phyloP scores from a whole-genome alignment of 2,329 filamentous ascomycete species.

The Botrytis fragariae region DNA sequence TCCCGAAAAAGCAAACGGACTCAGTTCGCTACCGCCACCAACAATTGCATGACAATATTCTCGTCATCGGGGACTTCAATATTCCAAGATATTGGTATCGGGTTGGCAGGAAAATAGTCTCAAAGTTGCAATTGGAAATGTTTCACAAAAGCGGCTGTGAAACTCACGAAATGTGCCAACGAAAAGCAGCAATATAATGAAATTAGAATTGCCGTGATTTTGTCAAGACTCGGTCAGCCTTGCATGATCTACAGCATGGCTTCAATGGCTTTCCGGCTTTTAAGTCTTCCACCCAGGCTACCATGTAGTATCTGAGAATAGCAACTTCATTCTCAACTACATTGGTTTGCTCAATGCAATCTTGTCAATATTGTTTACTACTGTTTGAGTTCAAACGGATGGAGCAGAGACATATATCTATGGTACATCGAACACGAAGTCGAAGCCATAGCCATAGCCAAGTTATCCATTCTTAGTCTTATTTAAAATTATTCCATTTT shows the following conservation, averaged over 20 bases:
- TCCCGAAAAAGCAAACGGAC: background rate
- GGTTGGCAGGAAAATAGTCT: background rate
- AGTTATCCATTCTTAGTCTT: background rate
- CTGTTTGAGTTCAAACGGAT: background rate
- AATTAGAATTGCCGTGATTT: background rate
- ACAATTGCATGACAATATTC: background rate
- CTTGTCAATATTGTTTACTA: background rate
- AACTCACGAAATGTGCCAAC: constrained; percentile 3
- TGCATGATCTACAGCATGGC: constrained; percentile 6
- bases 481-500: background rate
- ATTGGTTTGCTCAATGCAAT: background rate
- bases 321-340: background rate
- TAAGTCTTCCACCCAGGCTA: background rate
- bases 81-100: constrained; percentile 11
- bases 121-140: constrained; percentile 1
- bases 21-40: constrained; percentile 4
- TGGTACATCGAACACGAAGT: background rate
- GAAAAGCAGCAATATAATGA: constrained; percentile 1
- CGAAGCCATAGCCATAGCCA: background rate
- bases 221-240: constrained; percentile 3
- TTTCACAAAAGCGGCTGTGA: background rate
- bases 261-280: background rate
- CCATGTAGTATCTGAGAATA: background rate
- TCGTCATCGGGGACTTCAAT: background rate
- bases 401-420: constrained; percentile 5